A percentile compares a stretch with the other conserved stretches of the same genome.
These are phyloP conservation scores for Pterocarpus macrocarpus DNA, from an alignment of 306 rosid genomes.

Conservation along the genomic window DNA sequence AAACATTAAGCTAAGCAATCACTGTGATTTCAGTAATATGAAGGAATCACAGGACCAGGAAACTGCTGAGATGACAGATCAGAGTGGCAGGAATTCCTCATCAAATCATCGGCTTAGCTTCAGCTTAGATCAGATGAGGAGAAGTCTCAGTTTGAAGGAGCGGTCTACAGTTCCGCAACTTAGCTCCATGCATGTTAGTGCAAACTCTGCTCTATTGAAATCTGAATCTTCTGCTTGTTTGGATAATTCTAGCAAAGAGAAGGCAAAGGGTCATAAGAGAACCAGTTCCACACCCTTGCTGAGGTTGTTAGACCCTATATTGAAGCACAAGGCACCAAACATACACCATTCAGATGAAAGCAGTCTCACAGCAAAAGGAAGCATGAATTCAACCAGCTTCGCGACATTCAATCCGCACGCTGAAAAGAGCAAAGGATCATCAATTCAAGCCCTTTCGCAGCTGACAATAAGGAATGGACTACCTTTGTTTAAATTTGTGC, in stretches of 20 bases:
- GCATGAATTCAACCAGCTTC: conserved; percentile 46
- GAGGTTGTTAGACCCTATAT: conserved; percentile 80
- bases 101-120: conserved; percentile 72
- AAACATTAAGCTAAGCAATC: conserved; percentile 45
- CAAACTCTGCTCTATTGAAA: conserved; percentile 78
- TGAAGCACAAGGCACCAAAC: conserved; percentile 66
- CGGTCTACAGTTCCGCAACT: conserved; percentile 61
- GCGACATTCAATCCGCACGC: conserved; percentile 50
- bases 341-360: conserved; percentile 53
- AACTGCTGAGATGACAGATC: conserved; percentile 53
- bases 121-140: conserved; percentile 71
- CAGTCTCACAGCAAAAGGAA: conserved; percentile 52
- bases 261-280: conserved; percentile 68
- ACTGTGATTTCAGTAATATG: conserved; percentile 41
- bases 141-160: conserved; percentile 94
- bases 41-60: conserved; percentile 53
- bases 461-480: conserved; percentile 74
- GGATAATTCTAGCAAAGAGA: conserved; percentile 55
- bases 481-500: conserved; percentile 76
- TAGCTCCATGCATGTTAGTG: conserved; percentile 59
- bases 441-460: conserved; percentile 76
- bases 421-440: conserved; percentile 61
- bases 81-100: conserved; percentile 57
- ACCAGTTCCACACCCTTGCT: conserved; percentile 75
- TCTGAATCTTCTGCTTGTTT: conserved; percentile 56